Conservation (phyloP, 2,329 filamentous ascomycete genomes). For the Epichloe typhina region DNA sequence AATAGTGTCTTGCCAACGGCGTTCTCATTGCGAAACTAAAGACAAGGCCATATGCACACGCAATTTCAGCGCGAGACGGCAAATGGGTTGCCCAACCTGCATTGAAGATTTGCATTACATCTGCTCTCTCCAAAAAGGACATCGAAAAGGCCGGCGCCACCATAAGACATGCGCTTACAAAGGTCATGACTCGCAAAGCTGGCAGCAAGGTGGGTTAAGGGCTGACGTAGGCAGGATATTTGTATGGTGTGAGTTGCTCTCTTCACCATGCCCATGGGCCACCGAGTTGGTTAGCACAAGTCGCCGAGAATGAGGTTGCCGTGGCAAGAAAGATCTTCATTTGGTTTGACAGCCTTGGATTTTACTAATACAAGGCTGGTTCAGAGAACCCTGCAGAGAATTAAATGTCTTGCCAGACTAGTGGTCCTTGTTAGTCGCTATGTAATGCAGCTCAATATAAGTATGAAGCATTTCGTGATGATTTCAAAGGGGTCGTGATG, state of each 20-base stretch:
- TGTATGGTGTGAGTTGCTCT: not conserved
- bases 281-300: not conserved
- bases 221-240: not conserved
- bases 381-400: not conserved
- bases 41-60: conserved; percentile 51
- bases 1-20: conserved; percentile 67
- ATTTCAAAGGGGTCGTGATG: not conserved
- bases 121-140: conserved; percentile 86
- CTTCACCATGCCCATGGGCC: not conserved
- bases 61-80: conserved; percentile 54
- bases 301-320: not conserved
- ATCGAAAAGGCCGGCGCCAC: conserved; percentile 83
- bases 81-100: conserved; percentile 63
- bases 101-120: conserved; percentile 83
- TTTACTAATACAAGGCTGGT: not conserved
- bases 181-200: conserved; percentile 61
- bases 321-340: not conserved
- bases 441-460: not conserved
- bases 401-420: not conserved
- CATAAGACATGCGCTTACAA: conserved; percentile 87
- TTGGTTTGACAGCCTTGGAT: not conserved
- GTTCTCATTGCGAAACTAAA: conserved; percentile 84
- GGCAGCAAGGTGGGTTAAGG: conserved; percentile 22
- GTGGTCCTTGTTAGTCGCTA: not conserved
- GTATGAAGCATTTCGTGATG: not conserved